Evolutionary conservation across 139 green algal genomes (phyloP).

Genomic region (Chlamydomonas incerta): DNA sequence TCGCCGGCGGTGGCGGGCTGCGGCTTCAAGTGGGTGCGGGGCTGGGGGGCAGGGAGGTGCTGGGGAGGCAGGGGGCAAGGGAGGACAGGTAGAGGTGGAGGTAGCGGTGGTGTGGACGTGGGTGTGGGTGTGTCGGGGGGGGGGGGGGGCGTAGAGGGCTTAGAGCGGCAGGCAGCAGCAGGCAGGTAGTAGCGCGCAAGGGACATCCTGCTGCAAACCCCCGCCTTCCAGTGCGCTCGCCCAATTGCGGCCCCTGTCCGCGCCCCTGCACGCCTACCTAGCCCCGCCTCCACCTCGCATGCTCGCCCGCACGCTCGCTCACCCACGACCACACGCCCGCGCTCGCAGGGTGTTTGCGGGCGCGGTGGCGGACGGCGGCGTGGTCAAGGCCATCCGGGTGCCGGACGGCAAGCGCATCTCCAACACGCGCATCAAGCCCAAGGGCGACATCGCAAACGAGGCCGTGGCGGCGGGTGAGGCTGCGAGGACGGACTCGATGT

Average conservation of each 20-base stretch:
- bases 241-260: too few relatives aligned
- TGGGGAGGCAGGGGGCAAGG: too few relatives aligned
- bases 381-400: slow-evolving; percentile 89
- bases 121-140: too few relatives aligned
- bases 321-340: too few relatives aligned
- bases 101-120: too few relatives aligned
- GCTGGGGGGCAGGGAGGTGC: background rate
- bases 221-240: background rate
- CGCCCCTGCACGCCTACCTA: background rate
- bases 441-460: slow-evolving; percentile 86
- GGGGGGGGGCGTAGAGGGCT: too few relatives aligned
- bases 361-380: slow-evolving; percentile 76
- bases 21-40: slow-evolving; percentile 74
- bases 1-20: slow-evolving; percentile 70
- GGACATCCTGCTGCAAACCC: too few relatives aligned
- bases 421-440: slow-evolving; percentile 88
- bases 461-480: slow-evolving; percentile 74
- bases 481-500: too few relatives aligned
- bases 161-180: too few relatives aligned
- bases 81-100: too few relatives aligned
- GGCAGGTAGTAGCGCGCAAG: too few relatives aligned
- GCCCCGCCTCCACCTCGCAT: background rate
- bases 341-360: slow-evolving; percentile 82
- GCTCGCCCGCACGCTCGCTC: background rate
- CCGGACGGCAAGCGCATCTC: slow-evolving; percentile 85